A percentile compares a stretch with the other conserved stretches of the same genome.
Evolutionary conservation across 192 early-diverging fungal genomes (phyloP).

Genomic region (Entophlyctis helioformis): DNA sequence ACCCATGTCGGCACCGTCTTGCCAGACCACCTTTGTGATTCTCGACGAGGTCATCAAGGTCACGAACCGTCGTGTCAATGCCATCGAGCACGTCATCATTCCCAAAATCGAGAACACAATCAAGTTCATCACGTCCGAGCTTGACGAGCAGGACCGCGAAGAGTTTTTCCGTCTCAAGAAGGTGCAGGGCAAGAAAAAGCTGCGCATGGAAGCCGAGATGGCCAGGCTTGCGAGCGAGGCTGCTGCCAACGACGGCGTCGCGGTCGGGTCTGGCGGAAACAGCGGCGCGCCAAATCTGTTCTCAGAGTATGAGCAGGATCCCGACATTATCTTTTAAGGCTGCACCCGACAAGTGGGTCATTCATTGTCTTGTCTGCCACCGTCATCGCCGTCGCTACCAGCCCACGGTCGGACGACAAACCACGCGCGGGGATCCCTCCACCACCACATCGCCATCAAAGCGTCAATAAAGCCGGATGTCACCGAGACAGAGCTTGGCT

Average conservation of each 20-base stretch:
- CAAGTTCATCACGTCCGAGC: constrained; percentile 86
- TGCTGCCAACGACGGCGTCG: background rate
- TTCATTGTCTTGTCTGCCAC: no score
- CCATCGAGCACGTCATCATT: constrained; percentile 99
- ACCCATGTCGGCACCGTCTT: background rate
- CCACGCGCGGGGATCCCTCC: no score
- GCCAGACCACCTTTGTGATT: constrained; percentile 92
- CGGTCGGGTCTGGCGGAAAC: background rate
- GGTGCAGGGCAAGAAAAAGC: constrained; percentile 98
- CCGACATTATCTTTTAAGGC: constrained; percentile 38
- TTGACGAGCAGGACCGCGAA: constrained; percentile 98
- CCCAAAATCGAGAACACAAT: constrained; percentile 98
- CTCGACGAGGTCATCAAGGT: constrained; percentile 99
- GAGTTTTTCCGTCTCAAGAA: constrained; percentile 99
- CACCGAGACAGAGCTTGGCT: no score
- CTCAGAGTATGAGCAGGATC: constrained; percentile 41
- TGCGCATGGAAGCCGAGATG: constrained; percentile 48
- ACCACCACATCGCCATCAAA: no score
- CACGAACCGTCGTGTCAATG: constrained; percentile 98
- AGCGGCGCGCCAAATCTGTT: constrained; percentile 21
- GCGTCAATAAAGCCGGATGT: no score
- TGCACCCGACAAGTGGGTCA: background rate
- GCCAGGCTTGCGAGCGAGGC: constrained; percentile 23
- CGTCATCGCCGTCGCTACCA: no score
- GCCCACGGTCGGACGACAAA: no score